Evolutionary conservation across 208 protist genomes (phyloP), one percentile per base, ranked within the genome.

Genomic region (Trypanosomatidae sp.): DNA sequence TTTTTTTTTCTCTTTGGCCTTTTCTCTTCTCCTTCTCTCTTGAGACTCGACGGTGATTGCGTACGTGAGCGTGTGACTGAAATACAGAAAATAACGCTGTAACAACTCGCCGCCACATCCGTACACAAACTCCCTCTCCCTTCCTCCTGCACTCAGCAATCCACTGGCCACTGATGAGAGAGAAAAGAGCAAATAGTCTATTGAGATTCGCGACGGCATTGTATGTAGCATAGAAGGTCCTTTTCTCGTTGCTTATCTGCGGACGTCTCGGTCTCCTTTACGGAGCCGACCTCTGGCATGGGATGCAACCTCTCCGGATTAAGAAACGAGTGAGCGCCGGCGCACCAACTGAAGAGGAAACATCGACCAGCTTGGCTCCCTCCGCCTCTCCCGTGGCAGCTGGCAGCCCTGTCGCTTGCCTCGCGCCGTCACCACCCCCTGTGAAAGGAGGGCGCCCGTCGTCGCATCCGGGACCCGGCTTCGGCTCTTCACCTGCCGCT

Each of bases 301-400:
- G 15, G 17, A 71, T 79, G 73, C 65, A 56, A 22, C 65, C 58
- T 22, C 58, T 80, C 15, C 53, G 56, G 6, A 72, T 69, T 0
- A 67, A 69, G 47, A 78, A 47, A 17, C 72, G 55, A 49, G 41
- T 47, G 66, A 52, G 49, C 28, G 79, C 53, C 0, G 52, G 44
- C 1, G 59, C 25, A 6, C 25, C 71, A 13, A 36, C 67, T 19
- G 36, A 56, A 22, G 69, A 41, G 3, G 62, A 28, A 46, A 30
- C 43, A 17, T 10, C 39, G 33, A 46, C 39, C 12, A 22, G 22
- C 5, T 44, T 39, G 64, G n/a, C 64, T 47, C 53, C 46, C n/a
- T 53, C 62, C n/a, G 46, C 64, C 22, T 53, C 64, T n/a, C 19
- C 25, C 22, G 25, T 53, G 25, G 28, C n/a, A 33, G 25, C 44